These are phyloP conservation scores for Gastrolobium bilobum DNA, from an alignment of 306 rosid genomes.

Conservation along the genomic window DNA sequence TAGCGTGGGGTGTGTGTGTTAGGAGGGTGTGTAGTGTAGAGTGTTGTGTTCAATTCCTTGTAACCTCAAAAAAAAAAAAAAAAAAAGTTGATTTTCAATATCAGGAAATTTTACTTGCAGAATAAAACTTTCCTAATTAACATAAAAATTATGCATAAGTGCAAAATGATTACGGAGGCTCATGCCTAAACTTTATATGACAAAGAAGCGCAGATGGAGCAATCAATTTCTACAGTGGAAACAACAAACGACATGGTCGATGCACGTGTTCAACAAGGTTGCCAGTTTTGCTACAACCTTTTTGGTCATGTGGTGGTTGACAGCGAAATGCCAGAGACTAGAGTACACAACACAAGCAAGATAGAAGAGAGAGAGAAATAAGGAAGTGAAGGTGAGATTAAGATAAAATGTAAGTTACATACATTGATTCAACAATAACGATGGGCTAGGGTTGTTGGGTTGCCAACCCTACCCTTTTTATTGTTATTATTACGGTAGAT, in stretches of 20 bases:
- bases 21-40: no score
- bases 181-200: slow-evolving; percentile 24
- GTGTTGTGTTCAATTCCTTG: no score
- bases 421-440: slow-evolving; percentile 26
- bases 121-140: not conserved
- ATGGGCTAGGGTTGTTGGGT: slow-evolving; percentile 44
- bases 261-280: slow-evolving; percentile 44
- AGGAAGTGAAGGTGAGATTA: slow-evolving; percentile 20
- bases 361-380: not conserved
- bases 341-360: not conserved
- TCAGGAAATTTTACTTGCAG: not conserved
- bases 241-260: not conserved
- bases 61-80: no score
- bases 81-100: no score
- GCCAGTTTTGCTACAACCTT: slow-evolving; percentile 26
- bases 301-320: slow-evolving; percentile 40
- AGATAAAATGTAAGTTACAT: slow-evolving; percentile 9
- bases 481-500: slow-evolving; percentile 45
- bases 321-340: not conserved
- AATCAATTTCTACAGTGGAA: slow-evolving; percentile 10
- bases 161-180: not conserved
- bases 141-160: not conserved
- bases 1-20: no score
- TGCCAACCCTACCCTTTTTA: slow-evolving; percentile 50
- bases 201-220: not conserved